phyloP scores from a whole-genome alignment of 352 stramenopile species.

The Peronospora tabacina region DNA sequence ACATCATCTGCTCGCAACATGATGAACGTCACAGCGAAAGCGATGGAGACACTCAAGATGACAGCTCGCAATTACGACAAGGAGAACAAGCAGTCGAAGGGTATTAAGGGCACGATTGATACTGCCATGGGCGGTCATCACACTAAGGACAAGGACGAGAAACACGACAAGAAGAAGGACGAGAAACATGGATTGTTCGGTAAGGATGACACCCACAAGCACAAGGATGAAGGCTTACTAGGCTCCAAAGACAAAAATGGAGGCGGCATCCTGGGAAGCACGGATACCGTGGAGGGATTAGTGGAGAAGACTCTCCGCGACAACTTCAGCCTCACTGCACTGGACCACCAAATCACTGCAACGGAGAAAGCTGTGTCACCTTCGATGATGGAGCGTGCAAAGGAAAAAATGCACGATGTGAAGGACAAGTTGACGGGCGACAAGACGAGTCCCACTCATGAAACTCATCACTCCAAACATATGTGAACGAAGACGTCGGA shows the following conservation, averaged over 20 bases:
- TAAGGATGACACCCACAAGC: not conserved
- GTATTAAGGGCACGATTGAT: constrained; percentile 19
- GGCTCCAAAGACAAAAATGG: constrained; percentile 18
- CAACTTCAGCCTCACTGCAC: constrained; percentile 19
- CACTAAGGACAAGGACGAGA: constrained; percentile 6
- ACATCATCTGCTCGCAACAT: constrained; percentile 17
- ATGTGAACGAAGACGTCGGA: not conserved
- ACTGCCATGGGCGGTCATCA: constrained; percentile 14
- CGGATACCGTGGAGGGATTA: constrained; percentile 23
- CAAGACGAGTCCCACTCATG: constrained; percentile 12
- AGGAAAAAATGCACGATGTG: constrained; percentile 24
- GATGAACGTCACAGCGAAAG: constrained; percentile 16
- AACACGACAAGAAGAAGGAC: constrained; percentile 6
- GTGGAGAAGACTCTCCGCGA: constrained; percentile 21
- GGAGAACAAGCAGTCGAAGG: constrained; percentile 20
- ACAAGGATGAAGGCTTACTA: not conserved
- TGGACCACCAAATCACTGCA: constrained; percentile 21
- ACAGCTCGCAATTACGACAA: constrained; percentile 26
- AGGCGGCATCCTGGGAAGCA: constrained; percentile 14
- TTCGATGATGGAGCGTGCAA: constrained; percentile 25
- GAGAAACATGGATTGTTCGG: constrained; percentile 6
- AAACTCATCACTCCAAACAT: constrained; percentile 5
- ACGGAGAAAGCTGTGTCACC: constrained; percentile 21
- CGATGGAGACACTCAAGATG: constrained; percentile 12
- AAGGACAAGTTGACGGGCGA: constrained; percentile 29